Evolutionary conservation across 2,329 filamentous ascomycete genomes (phyloP).

Genomic region (Neurospora crassa): DNA sequence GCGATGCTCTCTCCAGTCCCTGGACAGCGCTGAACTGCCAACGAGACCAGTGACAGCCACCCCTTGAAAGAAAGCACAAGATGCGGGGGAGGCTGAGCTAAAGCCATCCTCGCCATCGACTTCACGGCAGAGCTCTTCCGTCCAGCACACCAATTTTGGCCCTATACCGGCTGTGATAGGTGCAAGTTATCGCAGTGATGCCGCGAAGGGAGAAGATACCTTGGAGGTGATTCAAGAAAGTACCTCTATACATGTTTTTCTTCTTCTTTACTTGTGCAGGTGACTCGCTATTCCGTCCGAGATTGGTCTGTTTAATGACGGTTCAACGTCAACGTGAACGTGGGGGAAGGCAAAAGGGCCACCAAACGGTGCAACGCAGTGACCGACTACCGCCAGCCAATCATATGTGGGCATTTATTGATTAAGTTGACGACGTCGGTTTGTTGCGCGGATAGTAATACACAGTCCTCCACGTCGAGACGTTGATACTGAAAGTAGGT

Average conservation of each 20-base stretch:
- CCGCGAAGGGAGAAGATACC: background rate
- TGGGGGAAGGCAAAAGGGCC: background rate
- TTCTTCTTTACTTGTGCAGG: background rate
- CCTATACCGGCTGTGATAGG: background rate
- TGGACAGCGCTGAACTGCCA: background rate
- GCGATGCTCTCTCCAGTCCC: background rate
- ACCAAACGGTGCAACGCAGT: background rate
- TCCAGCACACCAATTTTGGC: background rate
- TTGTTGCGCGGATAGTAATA: background rate
- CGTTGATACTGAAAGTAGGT: background rate
- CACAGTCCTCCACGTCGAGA: background rate
- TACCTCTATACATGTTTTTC: background rate
- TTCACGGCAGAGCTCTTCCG: background rate
- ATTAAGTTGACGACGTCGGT: background rate
- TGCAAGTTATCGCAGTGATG: background rate
- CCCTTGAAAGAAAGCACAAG: background rate
- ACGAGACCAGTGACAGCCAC: background rate
- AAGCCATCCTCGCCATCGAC: background rate
- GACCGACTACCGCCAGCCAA: background rate
- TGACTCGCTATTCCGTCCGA: background rate
- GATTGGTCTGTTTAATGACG: background rate
- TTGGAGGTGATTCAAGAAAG: background rate
- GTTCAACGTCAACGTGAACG: background rate
- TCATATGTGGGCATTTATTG: background rate
- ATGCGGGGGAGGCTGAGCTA: background rate